phyloP scores from a whole-genome alignment of 768 basidiomycete genomes.

The Trametopsis cervina region DNA sequence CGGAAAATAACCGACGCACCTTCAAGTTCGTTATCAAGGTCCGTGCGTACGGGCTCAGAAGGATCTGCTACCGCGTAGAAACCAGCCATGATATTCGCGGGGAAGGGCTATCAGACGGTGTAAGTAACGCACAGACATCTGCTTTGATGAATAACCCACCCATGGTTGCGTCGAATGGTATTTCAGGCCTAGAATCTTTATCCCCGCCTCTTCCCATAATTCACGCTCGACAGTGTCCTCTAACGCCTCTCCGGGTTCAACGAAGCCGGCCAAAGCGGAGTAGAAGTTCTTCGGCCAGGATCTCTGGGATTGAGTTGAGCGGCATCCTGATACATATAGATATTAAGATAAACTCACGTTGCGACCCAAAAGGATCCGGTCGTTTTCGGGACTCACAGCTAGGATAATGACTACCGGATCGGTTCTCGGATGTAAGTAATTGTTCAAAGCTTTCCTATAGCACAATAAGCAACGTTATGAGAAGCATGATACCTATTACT shows the following conservation, averaged over 20 bases:
- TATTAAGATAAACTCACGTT: constrained; percentile 41
- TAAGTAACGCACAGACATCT: neutral
- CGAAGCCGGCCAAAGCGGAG: constrained; percentile 88
- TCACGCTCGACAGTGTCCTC: constrained; percentile 92
- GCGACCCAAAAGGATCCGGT: constrained; percentile 78
- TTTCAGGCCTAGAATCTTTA: constrained; percentile 74
- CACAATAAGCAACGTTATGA: neutral
- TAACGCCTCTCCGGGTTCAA: constrained; percentile 90
- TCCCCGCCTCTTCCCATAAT: constrained; percentile 93
- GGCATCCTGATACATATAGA: neutral
- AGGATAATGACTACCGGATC: constrained; percentile 89
- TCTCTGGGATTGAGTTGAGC: constrained; percentile 26
- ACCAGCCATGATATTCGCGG: constrained; percentile 86
- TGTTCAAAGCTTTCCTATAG: constrained; percentile 72
- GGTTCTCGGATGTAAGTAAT: constrained; percentile 74
- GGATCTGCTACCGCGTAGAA: constrained; percentile 78
- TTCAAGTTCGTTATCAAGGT: constrained; percentile 94
- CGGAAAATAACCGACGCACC: constrained; percentile 37
- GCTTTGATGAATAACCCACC: constrained; percentile 36
- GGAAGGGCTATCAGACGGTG: constrained; percentile 63
- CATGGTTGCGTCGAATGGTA: constrained; percentile 89
- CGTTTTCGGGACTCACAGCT: constrained; percentile 67
- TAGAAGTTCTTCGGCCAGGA: constrained; percentile 60
- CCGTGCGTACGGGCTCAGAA: constrained; percentile 65
- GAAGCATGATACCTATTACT: constrained; percentile 4